phyloP scores from a whole-genome alignment of 169 alveolate genomes.

The Blepharisma undulans region DNA sequence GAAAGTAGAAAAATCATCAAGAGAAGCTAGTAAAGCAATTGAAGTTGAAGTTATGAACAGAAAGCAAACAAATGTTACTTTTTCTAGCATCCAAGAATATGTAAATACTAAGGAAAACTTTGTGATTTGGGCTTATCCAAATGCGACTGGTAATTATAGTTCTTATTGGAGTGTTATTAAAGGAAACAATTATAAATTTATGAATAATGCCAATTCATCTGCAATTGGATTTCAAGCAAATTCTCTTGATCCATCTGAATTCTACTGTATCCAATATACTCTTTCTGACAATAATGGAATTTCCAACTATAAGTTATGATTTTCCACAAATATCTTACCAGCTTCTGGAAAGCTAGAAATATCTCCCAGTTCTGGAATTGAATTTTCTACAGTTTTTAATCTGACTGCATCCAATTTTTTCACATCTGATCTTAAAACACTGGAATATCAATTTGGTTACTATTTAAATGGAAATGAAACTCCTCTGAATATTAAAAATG shows the following conservation, averaged over 20 bases:
- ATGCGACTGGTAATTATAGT: not conserved
- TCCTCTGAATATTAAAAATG: constrained; percentile 6
- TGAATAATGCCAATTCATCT: not conserved
- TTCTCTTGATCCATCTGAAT: not conserved
- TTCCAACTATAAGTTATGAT: not conserved
- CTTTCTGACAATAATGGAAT: not conserved
- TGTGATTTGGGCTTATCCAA: not conserved
- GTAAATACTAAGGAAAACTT: not conserved
- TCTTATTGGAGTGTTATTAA: not conserved
- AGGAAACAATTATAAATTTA: not conserved
- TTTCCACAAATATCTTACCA: not conserved
- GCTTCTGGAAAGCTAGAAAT: not conserved
- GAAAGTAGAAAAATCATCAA: not conserved
- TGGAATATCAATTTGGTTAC: constrained; percentile 29
- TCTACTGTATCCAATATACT: not conserved
- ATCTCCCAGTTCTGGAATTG: not conserved
- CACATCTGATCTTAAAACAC: not conserved
- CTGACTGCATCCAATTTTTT: not conserved
- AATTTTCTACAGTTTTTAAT: constrained; percentile 1
- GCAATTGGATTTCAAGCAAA: not conserved
- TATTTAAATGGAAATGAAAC: not conserved
- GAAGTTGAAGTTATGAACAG: not conserved
- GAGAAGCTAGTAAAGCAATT: not conserved
- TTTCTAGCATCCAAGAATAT: not conserved
- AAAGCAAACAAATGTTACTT: not conserved